Evolutionary conservation across 306 rosid species (phyloP), one percentile per base, ranked within the genome.

Genomic region (Cucurbita pepo): DNA sequence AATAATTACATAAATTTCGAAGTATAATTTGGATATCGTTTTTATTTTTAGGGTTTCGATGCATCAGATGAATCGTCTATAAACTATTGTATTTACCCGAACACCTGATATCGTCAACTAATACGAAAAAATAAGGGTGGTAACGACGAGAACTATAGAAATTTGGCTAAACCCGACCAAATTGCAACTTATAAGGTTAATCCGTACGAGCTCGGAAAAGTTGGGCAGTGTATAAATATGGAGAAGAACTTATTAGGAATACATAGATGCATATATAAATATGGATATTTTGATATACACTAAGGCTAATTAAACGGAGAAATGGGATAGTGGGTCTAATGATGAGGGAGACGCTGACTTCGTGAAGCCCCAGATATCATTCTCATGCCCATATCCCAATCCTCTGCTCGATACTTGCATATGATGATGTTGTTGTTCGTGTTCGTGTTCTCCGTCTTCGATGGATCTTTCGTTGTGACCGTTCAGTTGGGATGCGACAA

Each of bases 401-500:
- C 21, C 58, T 60, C 85, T 75, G 73, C 73, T 75, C 0, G 76
- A 56, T 55, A 85, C 44, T n/a, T 80, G 86, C 67, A 77, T 55
- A 41, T 71, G 82, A 53, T 79, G 72, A 5, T 77, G 51, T 0
- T 19, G 54, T 14, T 14, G 54, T 48, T 48, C 50, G 1, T 63
- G 51, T 41, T 63, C 48, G 2, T 63, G 34, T 40, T 63, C 34
- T 9, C 40, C 51, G 8, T 40, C 70, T 10, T 41, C 70, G 1
- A 63, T 40, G 9, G 16, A 10, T n/a, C 12, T 21, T 37, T 80
- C 82, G 30, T 85, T 83, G 6, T 82, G 86, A 36, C 88, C 86
- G 41, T 82, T 85, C 50, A 85, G 81, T 62, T 85, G 89, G 4
- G 89, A 85, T 0, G 89, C 89, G n/a, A 85, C 86, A 15, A 85